Conservation (phyloP, 257 asterid genomes). For the Hygrophila difformis region DNA sequence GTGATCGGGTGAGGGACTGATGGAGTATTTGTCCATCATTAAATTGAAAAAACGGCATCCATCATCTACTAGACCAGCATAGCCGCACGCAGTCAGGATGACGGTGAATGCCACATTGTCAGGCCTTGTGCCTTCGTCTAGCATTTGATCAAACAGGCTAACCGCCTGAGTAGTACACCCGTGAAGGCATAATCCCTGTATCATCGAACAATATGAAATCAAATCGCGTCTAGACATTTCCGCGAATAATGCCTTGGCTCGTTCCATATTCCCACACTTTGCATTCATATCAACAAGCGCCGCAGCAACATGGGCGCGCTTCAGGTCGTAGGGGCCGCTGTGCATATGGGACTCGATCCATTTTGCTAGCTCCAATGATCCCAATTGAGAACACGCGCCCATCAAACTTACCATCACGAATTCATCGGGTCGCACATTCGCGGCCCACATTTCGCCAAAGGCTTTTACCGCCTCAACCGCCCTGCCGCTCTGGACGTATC, state of each 20-base stretch:
- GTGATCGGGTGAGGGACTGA: conserved; percentile 59
- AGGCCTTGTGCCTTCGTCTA: conserved; percentile 54
- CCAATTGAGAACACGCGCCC: conserved; percentile 71
- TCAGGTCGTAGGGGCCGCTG: conserved; percentile 28
- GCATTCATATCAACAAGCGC: conserved; percentile 75
- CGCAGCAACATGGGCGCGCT: conserved; percentile 39
- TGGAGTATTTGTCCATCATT: conserved; percentile 32
- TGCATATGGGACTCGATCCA: conserved; percentile 48
- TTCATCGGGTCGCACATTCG: conserved; percentile 50
- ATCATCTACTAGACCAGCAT: conserved; percentile 50
- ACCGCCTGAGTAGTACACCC: conserved; percentile 46
- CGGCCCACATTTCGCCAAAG: conserved; percentile 36
- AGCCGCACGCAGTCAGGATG: conserved; percentile 52
- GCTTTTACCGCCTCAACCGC: conserved; percentile 48
- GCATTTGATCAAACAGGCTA: conserved; percentile 45
- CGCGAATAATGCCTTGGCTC: conserved; percentile 43
- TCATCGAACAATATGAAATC: conserved; percentile 62
- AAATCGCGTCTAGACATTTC: conserved; percentile 45
- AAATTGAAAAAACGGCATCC: conserved; percentile 45
- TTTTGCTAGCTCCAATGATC: conserved; percentile 50
- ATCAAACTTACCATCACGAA: conserved; percentile 61
- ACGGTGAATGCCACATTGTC: conserved; percentile 64
- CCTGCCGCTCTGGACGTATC: conserved; percentile 60
- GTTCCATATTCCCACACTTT: conserved; percentile 73
- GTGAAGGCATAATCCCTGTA: conserved; percentile 61